phyloP scores from a whole-genome alignment of 139 green algal species.

The Coelastrella sp. region DNA sequence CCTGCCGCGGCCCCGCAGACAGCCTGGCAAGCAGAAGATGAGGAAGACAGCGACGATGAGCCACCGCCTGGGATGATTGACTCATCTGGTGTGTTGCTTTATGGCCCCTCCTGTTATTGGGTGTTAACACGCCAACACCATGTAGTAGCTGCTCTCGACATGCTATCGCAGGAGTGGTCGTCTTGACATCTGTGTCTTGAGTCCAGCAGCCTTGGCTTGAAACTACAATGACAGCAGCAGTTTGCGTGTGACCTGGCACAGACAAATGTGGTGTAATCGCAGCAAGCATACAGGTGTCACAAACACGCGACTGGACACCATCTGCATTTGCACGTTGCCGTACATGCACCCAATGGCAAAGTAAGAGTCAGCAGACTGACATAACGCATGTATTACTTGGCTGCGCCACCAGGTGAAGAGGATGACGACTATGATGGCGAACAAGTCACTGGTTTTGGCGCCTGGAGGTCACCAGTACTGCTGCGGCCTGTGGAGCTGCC shows the following conservation, averaged over 20 bases:
- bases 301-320: no score
- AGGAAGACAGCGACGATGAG: constrained; percentile 5
- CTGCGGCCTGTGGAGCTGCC: background rate
- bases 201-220: background rate
- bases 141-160: no score
- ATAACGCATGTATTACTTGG: no score
- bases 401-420: background rate
- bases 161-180: no score
- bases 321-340: no score
- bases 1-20: background rate
- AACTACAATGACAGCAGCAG: no score
- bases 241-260: no score
- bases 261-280: no score
- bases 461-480: background rate
- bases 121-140: background rate
- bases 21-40: background rate
- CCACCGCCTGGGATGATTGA: constrained; percentile 21
- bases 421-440: background rate
- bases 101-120: background rate
- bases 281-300: no score
- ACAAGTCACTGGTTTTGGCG: background rate
- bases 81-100: background rate
- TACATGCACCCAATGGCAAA: no score
- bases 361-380: no score
- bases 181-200: background rate